phyloP scores from a whole-genome alignment of 768 basidiomycete species.

The Ramaria sp. region DNA sequence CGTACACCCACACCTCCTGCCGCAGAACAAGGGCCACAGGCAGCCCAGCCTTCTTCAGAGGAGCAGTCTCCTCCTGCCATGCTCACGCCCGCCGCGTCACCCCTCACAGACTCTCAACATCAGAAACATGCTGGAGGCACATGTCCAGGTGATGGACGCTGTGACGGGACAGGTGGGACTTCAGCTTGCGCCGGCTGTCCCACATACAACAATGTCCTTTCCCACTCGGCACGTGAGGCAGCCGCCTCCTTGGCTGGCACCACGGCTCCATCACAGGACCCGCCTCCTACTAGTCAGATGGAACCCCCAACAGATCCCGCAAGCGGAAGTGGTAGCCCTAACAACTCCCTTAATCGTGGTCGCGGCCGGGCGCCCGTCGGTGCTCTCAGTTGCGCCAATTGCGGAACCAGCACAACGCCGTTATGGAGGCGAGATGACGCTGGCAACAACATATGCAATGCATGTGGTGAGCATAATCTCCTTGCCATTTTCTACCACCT shows the following conservation, averaged over 20 bases:
- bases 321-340: slow-evolving; percentile 6
- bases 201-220: slow-evolving; percentile 81
- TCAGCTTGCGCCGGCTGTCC: slow-evolving; percentile 92
- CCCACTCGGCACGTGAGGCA: slow-evolving; percentile 31
- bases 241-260: slow-evolving; percentile 21
- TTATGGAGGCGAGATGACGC: slow-evolving; percentile 85
- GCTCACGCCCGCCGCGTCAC: slow-evolving; percentile 17
- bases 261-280: slow-evolving; percentile 15
- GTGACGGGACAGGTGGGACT: slow-evolving; percentile 94
- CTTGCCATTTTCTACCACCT: slow-evolving; percentile 14
- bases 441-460: slow-evolving; percentile 91
- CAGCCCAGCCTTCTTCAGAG: slow-evolving; percentile 18
- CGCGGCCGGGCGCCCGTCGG: slow-evolving; percentile 37
- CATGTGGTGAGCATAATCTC: slow-evolving; percentile 61
- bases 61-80: slow-evolving; percentile 16
- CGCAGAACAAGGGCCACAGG: slow-evolving; percentile 19
- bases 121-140: slow-evolving; percentile 37
- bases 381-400: slow-evolving; percentile 77
- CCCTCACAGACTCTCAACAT: slow-evolving; percentile 11
- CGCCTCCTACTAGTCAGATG: slow-evolving; percentile 13
- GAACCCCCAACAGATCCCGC: slow-evolving; percentile 8
- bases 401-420: slow-evolving; percentile 82
- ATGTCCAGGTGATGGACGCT: slow-evolving; percentile 97
- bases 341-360: slow-evolving; percentile 6
- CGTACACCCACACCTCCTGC: slow-evolving; percentile 27